Conservation (phyloP, 1,284 basidiomycete species). For the Meripilus lineatus region DNA sequence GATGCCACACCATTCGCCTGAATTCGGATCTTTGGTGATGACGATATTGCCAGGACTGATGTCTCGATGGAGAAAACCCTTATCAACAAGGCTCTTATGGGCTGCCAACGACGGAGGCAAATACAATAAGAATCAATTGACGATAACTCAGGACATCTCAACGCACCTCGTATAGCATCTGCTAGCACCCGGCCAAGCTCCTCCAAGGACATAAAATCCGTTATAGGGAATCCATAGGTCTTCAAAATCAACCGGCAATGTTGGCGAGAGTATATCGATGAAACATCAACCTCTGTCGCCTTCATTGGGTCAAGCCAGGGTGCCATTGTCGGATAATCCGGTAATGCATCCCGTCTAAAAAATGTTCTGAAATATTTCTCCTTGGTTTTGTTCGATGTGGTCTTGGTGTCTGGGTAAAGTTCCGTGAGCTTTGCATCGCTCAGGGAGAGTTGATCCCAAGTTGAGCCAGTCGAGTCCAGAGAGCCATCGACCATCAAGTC, state of each 20-base stretch:
- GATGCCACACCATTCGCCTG: too few species aligned
- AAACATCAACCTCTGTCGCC: neutral
- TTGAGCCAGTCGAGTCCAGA: neutral
- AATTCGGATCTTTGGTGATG: neutral
- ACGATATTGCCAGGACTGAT: neutral
- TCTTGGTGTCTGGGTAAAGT: too few species aligned
- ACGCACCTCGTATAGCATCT: neutral
- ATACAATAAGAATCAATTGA: neutral
- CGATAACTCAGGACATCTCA: neutral
- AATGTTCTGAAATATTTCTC: too few species aligned
- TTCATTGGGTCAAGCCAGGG: neutral
- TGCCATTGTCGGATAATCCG: too few species aligned
- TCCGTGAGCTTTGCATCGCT: too few species aligned
- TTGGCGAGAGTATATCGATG: neutral
- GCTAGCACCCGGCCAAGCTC: neutral
- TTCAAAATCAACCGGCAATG: neutral
- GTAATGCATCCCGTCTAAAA: too few species aligned
- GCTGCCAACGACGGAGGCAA: neutral
- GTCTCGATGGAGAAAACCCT: neutral
- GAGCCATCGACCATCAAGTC: neutral
- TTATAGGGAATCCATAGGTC: neutral
- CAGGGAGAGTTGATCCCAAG: neutral
- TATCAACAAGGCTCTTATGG: neutral
- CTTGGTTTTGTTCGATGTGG: too few species aligned
- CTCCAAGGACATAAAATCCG: neutral